These are phyloP conservation scores for Fusarium euwallaceae DNA, from an alignment of 2,329 filamentous ascomycete species.

Conservation along the genomic window DNA sequence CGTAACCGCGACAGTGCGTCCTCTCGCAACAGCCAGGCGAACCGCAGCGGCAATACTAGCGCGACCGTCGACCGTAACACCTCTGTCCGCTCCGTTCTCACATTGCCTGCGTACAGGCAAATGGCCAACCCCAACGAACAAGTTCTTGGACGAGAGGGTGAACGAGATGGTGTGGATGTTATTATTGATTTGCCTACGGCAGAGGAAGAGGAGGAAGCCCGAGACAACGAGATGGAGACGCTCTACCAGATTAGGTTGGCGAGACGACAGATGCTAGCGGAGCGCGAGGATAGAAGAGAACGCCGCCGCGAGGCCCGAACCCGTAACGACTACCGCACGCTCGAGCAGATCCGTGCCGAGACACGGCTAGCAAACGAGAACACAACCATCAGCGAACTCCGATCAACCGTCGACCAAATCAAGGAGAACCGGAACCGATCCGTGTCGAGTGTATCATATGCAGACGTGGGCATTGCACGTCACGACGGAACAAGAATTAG, in stretches of 20 bases:
- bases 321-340: slow-evolving; percentile 75
- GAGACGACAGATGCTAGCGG: slow-evolving; percentile 79
- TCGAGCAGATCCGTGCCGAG: slow-evolving; percentile 75
- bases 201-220: slow-evolving; percentile 81
- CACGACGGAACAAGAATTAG: slow-evolving; percentile 83
- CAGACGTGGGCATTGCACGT: slow-evolving; percentile 79
- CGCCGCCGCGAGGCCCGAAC: slow-evolving; percentile 78
- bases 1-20: slow-evolving; percentile 32
- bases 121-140: slow-evolving; percentile 81
- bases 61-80: slow-evolving; percentile 80
- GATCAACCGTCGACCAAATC: slow-evolving; percentile 67
- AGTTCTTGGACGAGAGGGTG: slow-evolving; percentile 88
- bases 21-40: slow-evolving; percentile 13
- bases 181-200: slow-evolving; percentile 87
- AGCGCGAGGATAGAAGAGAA: slow-evolving; percentile 81
- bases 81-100: slow-evolving; percentile 93
- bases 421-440: slow-evolving; percentile 73
- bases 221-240: slow-evolving; percentile 93
- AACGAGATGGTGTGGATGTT: slow-evolving; percentile 90
- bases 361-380: slow-evolving; percentile 61
- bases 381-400: slow-evolving; percentile 68
- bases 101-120: slow-evolving; percentile 85
- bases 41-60: slow-evolving; percentile 41
- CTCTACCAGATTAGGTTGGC: slow-evolving; percentile 89
- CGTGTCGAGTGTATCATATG: slow-evolving; percentile 82